These are phyloP conservation scores for Puccinellia tenuiflora DNA, from an alignment of 176 grass and related monocot species.

Conservation along the genomic window DNA sequence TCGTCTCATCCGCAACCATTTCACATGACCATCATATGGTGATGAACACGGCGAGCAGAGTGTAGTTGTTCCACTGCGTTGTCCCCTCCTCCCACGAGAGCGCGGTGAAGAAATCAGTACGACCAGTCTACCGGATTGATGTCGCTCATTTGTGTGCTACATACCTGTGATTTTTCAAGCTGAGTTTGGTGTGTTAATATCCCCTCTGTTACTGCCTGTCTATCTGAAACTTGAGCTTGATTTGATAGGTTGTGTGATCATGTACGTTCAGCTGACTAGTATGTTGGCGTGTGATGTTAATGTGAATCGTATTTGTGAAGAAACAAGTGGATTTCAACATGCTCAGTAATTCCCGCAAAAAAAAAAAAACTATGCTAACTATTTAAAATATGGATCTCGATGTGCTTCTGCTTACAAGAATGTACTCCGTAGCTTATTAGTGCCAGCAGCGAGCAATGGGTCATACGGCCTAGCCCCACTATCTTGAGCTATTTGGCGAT, in stretches of 20 bases:
- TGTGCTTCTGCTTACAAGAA: background rate
- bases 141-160: background rate
- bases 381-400: too few relatives aligned
- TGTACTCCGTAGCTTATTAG: background rate
- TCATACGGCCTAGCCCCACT: background rate
- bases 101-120: background rate
- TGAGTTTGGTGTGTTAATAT: conserved; percentile 8
- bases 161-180: background rate
- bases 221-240: background rate
- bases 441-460: background rate
- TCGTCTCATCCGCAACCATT: background rate
- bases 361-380: too few relatives aligned
- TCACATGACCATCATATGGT: too few relatives aligned
- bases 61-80: too few relatives aligned
- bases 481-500: too few relatives aligned
- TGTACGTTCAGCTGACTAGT: background rate
- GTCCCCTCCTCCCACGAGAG: background rate
- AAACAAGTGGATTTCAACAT: background rate
- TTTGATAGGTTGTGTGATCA: background rate
- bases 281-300: background rate
- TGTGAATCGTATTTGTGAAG: background rate
- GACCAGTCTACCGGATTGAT: background rate
- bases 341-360: background rate
- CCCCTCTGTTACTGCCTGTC: background rate
- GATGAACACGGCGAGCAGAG: background rate